These are phyloP conservation scores for Potentilla sterilis DNA, from an alignment of 306 rosid genomes.

Conservation along the genomic window DNA sequence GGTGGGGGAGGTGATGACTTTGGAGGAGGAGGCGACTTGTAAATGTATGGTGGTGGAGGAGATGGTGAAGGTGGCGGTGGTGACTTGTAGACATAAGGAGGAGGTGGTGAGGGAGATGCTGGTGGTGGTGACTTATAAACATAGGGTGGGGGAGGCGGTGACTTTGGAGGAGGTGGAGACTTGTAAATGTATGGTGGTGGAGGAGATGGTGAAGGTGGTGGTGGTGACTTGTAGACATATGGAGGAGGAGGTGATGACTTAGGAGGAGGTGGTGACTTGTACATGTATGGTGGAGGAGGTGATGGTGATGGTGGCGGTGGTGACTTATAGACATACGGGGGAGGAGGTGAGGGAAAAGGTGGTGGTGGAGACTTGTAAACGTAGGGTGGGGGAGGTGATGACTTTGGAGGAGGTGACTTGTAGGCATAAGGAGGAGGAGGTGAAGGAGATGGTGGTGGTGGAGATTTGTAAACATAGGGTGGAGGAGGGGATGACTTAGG, in stretches of 20 bases:
- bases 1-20: neutral
- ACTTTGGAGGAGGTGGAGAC: neutral
- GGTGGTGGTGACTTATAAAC: neutral
- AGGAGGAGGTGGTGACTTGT: neutral
- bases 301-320: conserved; percentile 18
- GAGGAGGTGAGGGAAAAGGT: neutral
- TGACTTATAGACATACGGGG: conserved; percentile 14
- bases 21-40: conserved; percentile 7
- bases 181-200: neutral
- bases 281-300: neutral
- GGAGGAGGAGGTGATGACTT: neutral
- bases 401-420: conserved; percentile 5
- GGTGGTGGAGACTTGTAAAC: neutral
- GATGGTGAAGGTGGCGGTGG: neutral
- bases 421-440: neutral
- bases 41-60: neutral
- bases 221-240: conserved; percentile 9
- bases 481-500: neutral
- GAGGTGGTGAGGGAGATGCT: neutral
- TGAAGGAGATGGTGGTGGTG: neutral
- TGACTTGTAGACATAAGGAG: neutral
- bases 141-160: neutral
- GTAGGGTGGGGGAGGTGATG: neutral
- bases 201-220: neutral
- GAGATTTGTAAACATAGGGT: neutral